These are phyloP conservation scores for Fusarium metavorans DNA, from an alignment of 2,329 filamentous ascomycete species.

Conservation along the genomic window DNA sequence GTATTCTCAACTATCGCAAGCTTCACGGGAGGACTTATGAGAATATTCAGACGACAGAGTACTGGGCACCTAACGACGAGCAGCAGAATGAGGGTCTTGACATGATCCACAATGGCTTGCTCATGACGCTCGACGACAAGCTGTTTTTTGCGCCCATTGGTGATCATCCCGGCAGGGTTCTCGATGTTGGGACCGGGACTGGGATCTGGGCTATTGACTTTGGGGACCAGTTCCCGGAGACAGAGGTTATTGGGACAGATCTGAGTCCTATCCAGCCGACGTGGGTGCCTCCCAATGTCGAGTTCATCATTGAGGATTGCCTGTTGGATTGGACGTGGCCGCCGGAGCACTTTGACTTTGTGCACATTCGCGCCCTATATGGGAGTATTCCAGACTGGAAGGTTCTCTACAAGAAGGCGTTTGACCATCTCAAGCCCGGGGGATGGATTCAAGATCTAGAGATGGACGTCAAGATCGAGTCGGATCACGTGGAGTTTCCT, in stretches of 20 bases:
- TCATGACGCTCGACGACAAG: slow-evolving; percentile 38
- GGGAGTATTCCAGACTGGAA: slow-evolving; percentile 70
- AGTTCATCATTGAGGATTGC: slow-evolving; percentile 52
- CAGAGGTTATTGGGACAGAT: slow-evolving; percentile 50
- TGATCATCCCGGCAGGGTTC: slow-evolving; percentile 34
- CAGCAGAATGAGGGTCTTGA: background rate
- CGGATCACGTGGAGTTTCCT: slow-evolving; percentile 25
- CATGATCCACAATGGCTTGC: background rate
- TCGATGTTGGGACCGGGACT: slow-evolving; percentile 69
- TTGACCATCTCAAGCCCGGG: slow-evolving; percentile 59
- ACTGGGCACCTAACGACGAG: slow-evolving; percentile 42
- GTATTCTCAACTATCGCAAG: slow-evolving; percentile 31
- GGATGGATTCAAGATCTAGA: slow-evolving; percentile 49
- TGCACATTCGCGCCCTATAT: slow-evolving; percentile 68
- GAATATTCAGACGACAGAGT: slow-evolving; percentile 29
- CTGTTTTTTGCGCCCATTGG: slow-evolving; percentile 42
- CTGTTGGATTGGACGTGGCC: slow-evolving; percentile 57
- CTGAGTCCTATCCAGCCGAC: slow-evolving; percentile 51
- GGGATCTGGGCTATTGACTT: slow-evolving; percentile 64
- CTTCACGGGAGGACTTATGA: slow-evolving; percentile 35
- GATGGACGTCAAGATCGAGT: slow-evolving; percentile 37
- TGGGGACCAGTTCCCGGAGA: slow-evolving; percentile 46
- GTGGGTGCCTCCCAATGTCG: slow-evolving; percentile 47
- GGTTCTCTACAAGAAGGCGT: slow-evolving; percentile 64
- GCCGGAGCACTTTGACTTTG: slow-evolving; percentile 64